Conservation (phyloP, 768 basidiomycete species). For the Termitomyces sp. region DNA sequence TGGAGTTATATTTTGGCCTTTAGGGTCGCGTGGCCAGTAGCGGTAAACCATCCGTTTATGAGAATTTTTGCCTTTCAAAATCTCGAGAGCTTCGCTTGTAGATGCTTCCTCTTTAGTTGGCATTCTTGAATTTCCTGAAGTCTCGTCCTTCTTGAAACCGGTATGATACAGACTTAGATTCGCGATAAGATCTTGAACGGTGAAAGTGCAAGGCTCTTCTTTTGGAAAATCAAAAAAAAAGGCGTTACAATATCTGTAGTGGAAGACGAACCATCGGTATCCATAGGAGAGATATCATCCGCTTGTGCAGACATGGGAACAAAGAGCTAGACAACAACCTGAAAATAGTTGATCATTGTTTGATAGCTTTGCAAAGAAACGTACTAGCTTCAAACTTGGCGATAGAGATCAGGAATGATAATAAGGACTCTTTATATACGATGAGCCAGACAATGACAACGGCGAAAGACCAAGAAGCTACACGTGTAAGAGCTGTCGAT, state of each 20-base stretch:
- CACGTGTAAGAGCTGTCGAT: constrained; percentile 2
- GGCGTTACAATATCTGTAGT: not conserved
- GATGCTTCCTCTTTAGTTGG: constrained; percentile 1
- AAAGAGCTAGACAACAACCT: not conserved
- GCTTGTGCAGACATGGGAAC: not conserved
- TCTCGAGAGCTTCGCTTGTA: not conserved
- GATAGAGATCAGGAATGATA: not conserved
- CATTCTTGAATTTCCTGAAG: not conserved
- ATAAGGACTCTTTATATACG: not conserved
- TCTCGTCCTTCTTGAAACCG: not conserved
- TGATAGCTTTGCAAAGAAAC: not conserved
- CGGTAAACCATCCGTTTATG: constrained; percentile 9
- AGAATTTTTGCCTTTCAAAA: not conserved
- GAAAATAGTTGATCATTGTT: not conserved
- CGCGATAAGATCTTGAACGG: constrained; percentile 11
- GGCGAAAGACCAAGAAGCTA: not conserved
- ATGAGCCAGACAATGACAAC: not conserved
- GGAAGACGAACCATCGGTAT: not conserved
- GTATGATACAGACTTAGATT: constrained; percentile 6
- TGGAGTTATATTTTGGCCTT: constrained; percentile 10
- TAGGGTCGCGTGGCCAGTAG: constrained; percentile 7
- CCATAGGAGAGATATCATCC: not conserved
- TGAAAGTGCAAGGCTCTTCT: constrained; percentile 10
- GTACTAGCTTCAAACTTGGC: not conserved
- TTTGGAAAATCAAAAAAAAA: not conserved